These are phyloP conservation scores for Petunia secreta DNA, from an alignment of 257 asterid genomes.

Conservation along the genomic window DNA sequence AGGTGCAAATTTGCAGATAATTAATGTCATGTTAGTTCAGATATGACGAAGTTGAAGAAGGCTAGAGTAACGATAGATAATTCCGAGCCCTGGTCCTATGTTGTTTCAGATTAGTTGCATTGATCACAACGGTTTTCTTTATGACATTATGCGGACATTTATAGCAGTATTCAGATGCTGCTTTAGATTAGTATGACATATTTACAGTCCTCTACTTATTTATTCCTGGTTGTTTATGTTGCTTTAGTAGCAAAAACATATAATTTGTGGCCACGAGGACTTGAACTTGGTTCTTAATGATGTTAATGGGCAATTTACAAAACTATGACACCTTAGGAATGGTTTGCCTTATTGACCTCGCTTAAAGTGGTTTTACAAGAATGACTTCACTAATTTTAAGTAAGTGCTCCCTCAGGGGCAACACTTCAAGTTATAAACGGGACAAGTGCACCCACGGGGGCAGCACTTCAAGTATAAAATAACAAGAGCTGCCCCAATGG, in stretches of 20 bases:
- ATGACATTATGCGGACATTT: slow-evolving; percentile 75
- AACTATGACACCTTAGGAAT: no score
- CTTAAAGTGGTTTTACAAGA: no score
- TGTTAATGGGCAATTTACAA: no score
- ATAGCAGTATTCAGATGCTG: slow-evolving; percentile 73
- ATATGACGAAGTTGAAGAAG: slow-evolving; percentile 57
- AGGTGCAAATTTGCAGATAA: slow-evolving; percentile 54
- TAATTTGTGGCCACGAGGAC: not conserved
- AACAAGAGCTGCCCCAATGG: no score
- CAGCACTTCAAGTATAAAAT: no score
- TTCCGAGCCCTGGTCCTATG: slow-evolving; percentile 81
- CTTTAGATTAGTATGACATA: not conserved
- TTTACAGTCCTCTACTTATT: not conserved
- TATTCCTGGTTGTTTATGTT: not conserved
- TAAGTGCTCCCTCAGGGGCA: no score
- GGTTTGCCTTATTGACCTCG: no score
- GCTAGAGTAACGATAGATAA: slow-evolving; percentile 67
- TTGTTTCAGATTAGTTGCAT: slow-evolving; percentile 78
- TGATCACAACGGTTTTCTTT: slow-evolving; percentile 82
- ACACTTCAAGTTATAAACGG: no score
- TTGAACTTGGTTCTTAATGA: not conserved
- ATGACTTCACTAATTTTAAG: no score
- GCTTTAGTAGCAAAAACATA: not conserved
- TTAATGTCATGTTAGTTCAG: slow-evolving; percentile 63
- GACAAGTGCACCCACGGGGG: no score